A percentile compares a stretch with the other conserved stretches of the same genome.
These are phyloP conservation scores for Kodamaea suecica DNA, from an alignment of 1,139 yeast genomes.

Conservation along the genomic window DNA sequence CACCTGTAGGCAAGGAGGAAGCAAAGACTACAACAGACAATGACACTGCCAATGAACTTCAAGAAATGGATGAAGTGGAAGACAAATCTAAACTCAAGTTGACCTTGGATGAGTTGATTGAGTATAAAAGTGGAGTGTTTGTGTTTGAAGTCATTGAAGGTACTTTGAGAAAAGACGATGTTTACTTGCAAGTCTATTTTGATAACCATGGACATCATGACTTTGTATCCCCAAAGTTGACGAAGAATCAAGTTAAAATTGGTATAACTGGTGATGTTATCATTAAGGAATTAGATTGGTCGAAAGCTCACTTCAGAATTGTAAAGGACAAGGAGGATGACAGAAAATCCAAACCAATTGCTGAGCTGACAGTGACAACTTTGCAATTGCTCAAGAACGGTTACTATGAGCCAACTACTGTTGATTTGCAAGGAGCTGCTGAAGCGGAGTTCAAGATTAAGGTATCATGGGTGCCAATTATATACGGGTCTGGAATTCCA, in stretches of 20 bases:
- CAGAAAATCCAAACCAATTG: conserved; percentile 56
- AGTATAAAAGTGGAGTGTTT: conserved; percentile 72
- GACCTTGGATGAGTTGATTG: conserved; percentile 58
- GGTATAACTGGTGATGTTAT: conserved; percentile 69
- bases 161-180: conserved; percentile 47
- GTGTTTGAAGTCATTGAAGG: conserved; percentile 65
- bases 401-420: conserved; percentile 52
- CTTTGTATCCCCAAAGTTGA: conserved; percentile 50
- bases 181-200: conserved; percentile 68
- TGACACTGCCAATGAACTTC: conserved; percentile 24
- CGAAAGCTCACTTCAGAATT: conserved; percentile 61
- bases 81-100: conserved; percentile 47
- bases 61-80: conserved; percentile 33
- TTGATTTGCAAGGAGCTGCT: conserved; percentile 51
- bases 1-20: conserved; percentile 14
- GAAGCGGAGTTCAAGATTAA: conserved; percentile 54
- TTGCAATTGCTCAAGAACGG: conserved; percentile 63
- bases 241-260: conserved; percentile 38
- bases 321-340: conserved; percentile 51
- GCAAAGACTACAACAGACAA: conserved; percentile 21
- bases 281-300: conserved; percentile 74
- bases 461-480: conserved; percentile 74
- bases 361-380: conserved; percentile 68
- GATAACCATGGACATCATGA: conserved; percentile 70
- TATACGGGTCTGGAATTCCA: conserved; percentile 58